Evolutionary conservation across 2,329 filamentous ascomycete genomes (phyloP), one percentile per base, ranked within the genome.

Genomic region (Sporothrix schenckii): DNA sequence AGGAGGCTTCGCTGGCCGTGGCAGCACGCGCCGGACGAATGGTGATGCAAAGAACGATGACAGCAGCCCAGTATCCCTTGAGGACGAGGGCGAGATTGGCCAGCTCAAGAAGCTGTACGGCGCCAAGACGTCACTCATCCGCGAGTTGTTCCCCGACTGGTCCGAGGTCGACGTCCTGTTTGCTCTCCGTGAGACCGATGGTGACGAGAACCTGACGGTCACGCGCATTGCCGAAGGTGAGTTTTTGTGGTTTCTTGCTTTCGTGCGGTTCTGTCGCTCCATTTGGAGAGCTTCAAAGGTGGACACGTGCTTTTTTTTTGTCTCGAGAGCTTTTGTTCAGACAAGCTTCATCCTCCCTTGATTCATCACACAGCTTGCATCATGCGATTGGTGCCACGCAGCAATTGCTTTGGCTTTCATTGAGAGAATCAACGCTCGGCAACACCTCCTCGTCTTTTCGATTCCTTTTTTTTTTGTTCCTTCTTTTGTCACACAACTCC

Each of bases 141-240:
- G 92, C 83, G 94, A 97, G 80, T 90, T 98, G 83, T 97, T 97
- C 84, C 89, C 92, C 72, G 91, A 93, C 81, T 98, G 94, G 95
- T 94, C 93, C 76, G 92, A 97, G 78, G 92, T 94, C 80, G 94
- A 98, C 80, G 88, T 98, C 74, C 89, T 98, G 74, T 95, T 95
- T 80, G 94, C 94, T 73, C 86, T 99, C 72, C 89, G 97, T 81
- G 95, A 99, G 84, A 91, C 90, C 70, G 87, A 92, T 76, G 92
- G 92, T 76, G 91, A 95, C 81, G 85, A 93, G 77, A 87, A 91
- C 76, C 82, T 87, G 76, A 88, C 91, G 74, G 91, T 92, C 78
- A 89, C 91, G 77, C 89, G 89, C 80, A 94, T 95, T 80, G 88
- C 90, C 76, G 90, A 94, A 81, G 91, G 91, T 93, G 84, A 73